Evolutionary conservation across 2,329 filamentous ascomycete genomes (phyloP).

Genomic region (Aspergillus nomiae): DNA sequence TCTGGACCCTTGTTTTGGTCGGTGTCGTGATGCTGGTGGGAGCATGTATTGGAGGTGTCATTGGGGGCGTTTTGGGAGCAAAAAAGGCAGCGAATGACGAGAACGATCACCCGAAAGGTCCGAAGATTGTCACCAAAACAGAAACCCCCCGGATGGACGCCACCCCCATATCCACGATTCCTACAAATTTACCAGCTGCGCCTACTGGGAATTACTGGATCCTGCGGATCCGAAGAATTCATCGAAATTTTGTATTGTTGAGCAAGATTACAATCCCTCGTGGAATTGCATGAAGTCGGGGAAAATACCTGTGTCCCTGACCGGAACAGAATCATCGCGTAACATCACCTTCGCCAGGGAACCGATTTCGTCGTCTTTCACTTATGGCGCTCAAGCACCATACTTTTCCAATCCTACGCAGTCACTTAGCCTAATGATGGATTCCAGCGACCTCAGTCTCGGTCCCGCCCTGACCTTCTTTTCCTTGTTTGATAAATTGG

Average conservation of each 20-base stretch:
- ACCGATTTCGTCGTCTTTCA: slow-evolving; percentile 43
- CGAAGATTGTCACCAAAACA: slow-evolving; percentile 49
- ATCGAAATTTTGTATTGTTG: slow-evolving; percentile 53
- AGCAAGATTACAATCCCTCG: slow-evolving; percentile 47
- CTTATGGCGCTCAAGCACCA: slow-evolving; percentile 66
- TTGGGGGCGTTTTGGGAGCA: slow-evolving; percentile 56
- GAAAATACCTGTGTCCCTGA: slow-evolving; percentile 36
- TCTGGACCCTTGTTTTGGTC: slow-evolving; percentile 53
- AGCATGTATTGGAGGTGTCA: slow-evolving; percentile 54
- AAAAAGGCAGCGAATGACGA: slow-evolving; percentile 36
- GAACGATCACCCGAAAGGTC: slow-evolving; percentile 23
- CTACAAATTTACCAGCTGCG: slow-evolving; percentile 46
- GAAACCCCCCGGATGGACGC: slow-evolving; percentile 54
- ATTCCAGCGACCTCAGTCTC: slow-evolving; percentile 56
- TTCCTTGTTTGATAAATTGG: slow-evolving; percentile 64
- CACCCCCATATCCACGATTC: slow-evolving; percentile 50
- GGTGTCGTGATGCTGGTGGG: slow-evolving; percentile 51
- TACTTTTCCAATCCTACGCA: slow-evolving; percentile 46
- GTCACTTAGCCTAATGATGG: slow-evolving; percentile 56
- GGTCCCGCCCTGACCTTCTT: slow-evolving; percentile 68
- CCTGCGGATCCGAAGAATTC: slow-evolving; percentile 51
- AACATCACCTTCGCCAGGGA: slow-evolving; percentile 44
- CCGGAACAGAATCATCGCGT: slow-evolving; percentile 26
- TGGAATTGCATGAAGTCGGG: slow-evolving; percentile 52
- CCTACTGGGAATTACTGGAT: slow-evolving; percentile 55